Evolutionary conservation across 1,284 basidiomycete species (phyloP).

Genomic region (Ganoderma leucocontextum): DNA sequence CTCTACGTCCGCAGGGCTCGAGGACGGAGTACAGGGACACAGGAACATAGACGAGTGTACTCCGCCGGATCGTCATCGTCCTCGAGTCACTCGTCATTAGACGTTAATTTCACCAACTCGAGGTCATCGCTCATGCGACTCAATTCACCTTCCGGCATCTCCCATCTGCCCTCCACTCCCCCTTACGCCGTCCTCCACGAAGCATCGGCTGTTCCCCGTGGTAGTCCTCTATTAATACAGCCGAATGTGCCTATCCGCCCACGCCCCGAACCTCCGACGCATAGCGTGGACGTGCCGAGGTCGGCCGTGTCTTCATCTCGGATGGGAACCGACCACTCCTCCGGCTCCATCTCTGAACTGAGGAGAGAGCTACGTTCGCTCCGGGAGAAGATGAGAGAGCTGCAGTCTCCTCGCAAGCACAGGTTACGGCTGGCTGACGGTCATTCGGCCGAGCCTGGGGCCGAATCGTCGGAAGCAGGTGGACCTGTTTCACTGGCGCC

Average conservation of each 20-base stretch:
- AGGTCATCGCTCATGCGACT: neutral
- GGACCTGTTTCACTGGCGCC: neutral
- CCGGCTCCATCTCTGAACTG: neutral
- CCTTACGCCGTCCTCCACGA: neutral
- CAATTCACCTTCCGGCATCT: neutral
- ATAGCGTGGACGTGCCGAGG: constrained; percentile 6
- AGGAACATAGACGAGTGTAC: neutral
- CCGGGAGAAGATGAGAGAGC: neutral
- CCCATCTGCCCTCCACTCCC: neutral
- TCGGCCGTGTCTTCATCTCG: constrained; percentile 1
- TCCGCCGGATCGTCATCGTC: neutral
- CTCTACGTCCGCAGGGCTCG: neutral
- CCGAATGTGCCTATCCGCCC: neutral
- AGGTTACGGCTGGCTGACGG: neutral
- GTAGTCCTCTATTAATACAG: neutral
- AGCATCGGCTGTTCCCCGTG: neutral
- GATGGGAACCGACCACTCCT: neutral
- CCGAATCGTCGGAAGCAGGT: neutral
- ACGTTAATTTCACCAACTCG: neutral
- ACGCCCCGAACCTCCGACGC: neutral
- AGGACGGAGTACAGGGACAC: neutral
- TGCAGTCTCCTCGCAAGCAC: constrained; percentile 3
- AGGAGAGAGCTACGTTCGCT: neutral
- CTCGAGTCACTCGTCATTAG: neutral
- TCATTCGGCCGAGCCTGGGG: neutral